Evolutionary conservation across 78 protist genomes (phyloP), one percentile per base, ranked within the genome.

Genomic region (Tieghemostelium lacteum): DNA sequence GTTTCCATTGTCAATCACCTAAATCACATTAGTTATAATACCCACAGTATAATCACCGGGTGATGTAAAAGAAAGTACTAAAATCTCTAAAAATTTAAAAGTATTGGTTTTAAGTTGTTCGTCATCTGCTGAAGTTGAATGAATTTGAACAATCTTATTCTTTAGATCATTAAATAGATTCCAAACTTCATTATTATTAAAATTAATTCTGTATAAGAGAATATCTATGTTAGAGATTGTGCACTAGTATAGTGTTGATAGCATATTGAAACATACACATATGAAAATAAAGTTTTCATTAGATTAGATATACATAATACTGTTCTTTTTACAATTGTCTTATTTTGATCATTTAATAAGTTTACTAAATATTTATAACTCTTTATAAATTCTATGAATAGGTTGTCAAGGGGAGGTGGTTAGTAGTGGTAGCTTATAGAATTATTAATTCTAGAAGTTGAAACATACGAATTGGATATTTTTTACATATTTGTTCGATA

Each of bases 231-330:
- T 57, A 5, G 63, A 64, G 2, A 14, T 49, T 6, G 2, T 20
- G 10, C 52, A 14, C 10, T 45, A 45, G 10, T 14, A 45, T 45
- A 10, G 6, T 45, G 10, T 45, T 45, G 10, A 14, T 45, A 45
- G n/a, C n/a, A n/a, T 45, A 45, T 70, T 28, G 49, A 34, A 42
- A 69, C 83, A 37, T 83, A 83, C 91, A 60, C 42, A 33, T 29
- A 66, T 58, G 78, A 69, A 50, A 83, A 26, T 40, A 57, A 16
- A n/a, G 91, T 40, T 60, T 78, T 66, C 37, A 83, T 58, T 60
- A 83, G 19, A 60, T 83, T 83, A 42, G 91, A 63, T 39, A 83
- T 31, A 49, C 91, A 83, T 22, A 83, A 64, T 22, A 83, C 60
- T 20, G 54, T 36, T 69, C 91, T 66, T 33, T 83, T 83, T 28